Evolutionary conservation across 1,139 yeast species (phyloP).

Genomic region (Komagataea norvegica): DNA sequence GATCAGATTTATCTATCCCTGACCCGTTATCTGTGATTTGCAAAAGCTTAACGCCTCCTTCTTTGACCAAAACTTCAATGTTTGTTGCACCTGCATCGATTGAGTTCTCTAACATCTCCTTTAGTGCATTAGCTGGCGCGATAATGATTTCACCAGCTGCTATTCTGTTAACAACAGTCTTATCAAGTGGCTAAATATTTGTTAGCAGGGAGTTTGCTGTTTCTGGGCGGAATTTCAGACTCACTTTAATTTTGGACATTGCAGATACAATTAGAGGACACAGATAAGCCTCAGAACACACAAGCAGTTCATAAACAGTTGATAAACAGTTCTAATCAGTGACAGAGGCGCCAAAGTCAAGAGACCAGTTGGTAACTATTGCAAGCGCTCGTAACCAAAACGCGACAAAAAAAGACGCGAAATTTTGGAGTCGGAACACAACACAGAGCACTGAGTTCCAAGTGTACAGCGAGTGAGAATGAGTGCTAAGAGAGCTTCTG

Average conservation of each 20-base stretch:
- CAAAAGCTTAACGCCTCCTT: constrained; percentile 57
- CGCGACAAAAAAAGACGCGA: constrained; percentile 2
- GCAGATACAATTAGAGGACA: too few relatives aligned
- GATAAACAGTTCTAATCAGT: too few relatives aligned
- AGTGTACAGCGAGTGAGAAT: too few relatives aligned
- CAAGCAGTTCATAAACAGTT: too few relatives aligned
- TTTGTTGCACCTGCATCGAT: constrained; percentile 66
- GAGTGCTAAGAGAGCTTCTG: constrained; percentile 1
- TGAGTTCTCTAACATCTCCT: constrained; percentile 75
- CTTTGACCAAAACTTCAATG: constrained; percentile 62
- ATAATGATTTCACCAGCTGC: constrained; percentile 98
- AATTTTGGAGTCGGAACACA: too few relatives aligned
- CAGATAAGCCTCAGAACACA: too few relatives aligned
- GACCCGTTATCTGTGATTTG: constrained; percentile 72
- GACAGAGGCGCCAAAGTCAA: too few relatives aligned
- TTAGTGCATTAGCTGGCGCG: constrained; percentile 83
- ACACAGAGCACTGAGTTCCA: too few relatives aligned
- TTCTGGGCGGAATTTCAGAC: neutral
- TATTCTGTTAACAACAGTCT: constrained; percentile 74
- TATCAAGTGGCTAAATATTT: constrained; percentile 39
- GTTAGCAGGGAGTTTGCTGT: neutral
- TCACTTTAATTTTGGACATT: constrained; percentile 7
- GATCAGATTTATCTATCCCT: constrained; percentile 62
- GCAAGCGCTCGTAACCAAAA: too few relatives aligned
- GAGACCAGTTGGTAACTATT: too few relatives aligned